Base-by-base conservation (phyloP, 805 yeast species). In the Schwanniomyces vanrijiae region DNA sequence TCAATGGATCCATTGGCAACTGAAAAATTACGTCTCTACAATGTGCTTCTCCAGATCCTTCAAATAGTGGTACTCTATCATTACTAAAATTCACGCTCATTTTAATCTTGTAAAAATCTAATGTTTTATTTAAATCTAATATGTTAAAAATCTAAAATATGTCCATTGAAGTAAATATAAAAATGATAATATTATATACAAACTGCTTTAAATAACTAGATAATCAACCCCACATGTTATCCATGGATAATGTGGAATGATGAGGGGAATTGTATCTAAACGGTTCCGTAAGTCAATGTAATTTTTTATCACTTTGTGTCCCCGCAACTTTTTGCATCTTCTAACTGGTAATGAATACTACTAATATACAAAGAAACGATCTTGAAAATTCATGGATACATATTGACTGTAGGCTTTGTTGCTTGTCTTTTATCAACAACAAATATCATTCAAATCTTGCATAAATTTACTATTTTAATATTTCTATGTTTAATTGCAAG, bases 1-100 rank as follows among this genome's bases (percentile, higher is more conserved):
- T 42, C 5, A 18, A 14, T 11, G 25, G 25, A 20, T 20, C 25
- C 22, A 37, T 20, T 37, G 39, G 39, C 25, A 37, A 37, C 2
- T 11, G 6, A n/a, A 20, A 14, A 11, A 37, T 37, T 7, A 37
- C 14, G 3, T 37, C 16, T 8, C 18, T 21, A 13, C 14, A 37
- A 21, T 21, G n/a, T 19, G 5, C 22, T 11, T 37, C 39, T 13
- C 25, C 25, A 8, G 39, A 11, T 6, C 25, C 25, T 7, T 37
- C 39, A 29, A 38, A 42, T 6, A 41, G 47, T 29, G 49, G 29
- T 24, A 26, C 20, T 19, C 5, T 6, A 19, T 37, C 39, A 13
- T 31, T 14, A 20, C 11, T 16, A 4, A 31, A 14, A 31, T 31
- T 7, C 16, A 14, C 20, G 10, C 11, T 31, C 35, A 31, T 28